Conservation (phyloP, 176 grass and related monocot species). For the Aegilops sharonensis region DNA sequence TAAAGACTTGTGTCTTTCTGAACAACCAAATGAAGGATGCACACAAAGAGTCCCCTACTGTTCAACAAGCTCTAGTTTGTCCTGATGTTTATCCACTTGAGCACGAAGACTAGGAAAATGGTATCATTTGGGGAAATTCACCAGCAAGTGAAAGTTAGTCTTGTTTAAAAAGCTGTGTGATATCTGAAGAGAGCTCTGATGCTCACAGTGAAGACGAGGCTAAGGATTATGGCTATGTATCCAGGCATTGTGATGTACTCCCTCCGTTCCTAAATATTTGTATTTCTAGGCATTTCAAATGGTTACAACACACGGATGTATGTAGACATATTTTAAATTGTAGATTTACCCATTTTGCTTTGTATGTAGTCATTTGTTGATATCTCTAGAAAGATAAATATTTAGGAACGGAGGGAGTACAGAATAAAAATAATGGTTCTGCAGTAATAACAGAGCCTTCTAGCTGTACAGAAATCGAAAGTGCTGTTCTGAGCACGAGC, state of each 20-base stretch:
- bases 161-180: not conserved
- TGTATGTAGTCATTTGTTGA: too few species aligned
- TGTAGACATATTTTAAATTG: too few species aligned
- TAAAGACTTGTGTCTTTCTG: constrained; percentile 53
- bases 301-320: too few species aligned
- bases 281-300: too few species aligned
- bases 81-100: constrained; percentile 92
- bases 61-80: constrained; percentile 46
- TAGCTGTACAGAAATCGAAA: constrained; percentile 39
- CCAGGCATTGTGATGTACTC: not conserved
- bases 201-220: constrained; percentile 26
- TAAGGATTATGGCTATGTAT: constrained; percentile 27
- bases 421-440: constrained; percentile 30
- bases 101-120: constrained; percentile 85
- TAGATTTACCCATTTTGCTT: too few species aligned
- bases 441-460: constrained; percentile 9
- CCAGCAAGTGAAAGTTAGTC: constrained; percentile 47
- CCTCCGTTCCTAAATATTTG: not conserved
- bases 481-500: too few species aligned
- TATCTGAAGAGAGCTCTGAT: constrained; percentile 59
- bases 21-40: constrained; percentile 80
- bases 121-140: constrained; percentile 93
- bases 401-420: not conserved
- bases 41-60: constrained; percentile 25
- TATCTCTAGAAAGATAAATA: not conserved